phyloP scores from a whole-genome alignment of 345 rosid species.

The Populus pruinosa region DNA sequence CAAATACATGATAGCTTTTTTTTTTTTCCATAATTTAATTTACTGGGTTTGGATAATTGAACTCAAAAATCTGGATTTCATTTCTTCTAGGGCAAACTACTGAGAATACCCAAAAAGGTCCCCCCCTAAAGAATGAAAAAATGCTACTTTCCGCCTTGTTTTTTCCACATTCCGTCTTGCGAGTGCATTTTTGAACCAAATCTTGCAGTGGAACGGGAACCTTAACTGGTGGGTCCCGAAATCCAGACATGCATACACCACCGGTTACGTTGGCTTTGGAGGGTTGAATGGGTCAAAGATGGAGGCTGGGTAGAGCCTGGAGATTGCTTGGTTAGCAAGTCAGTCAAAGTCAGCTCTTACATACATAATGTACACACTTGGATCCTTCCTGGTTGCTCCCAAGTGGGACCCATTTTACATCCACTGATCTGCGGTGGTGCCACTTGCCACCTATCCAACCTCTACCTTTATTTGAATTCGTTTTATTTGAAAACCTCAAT shows the following conservation, averaged over 20 bases:
- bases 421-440: neutral
- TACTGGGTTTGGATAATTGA: neutral
- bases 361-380: neutral
- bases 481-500: neutral
- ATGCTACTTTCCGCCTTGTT: too few species aligned
- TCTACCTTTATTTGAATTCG: neutral
- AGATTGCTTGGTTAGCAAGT: constrained; percentile 5
- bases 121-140: too few species aligned
- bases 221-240: neutral
- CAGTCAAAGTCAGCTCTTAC: constrained; percentile 15
- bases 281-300: constrained; percentile 15
- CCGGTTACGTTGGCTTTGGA: neutral
- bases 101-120: too few species aligned
- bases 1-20: neutral
- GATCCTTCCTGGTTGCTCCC: neutral
- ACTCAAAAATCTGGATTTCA: neutral
- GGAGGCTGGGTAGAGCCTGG: neutral
- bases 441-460: neutral
- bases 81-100: neutral
- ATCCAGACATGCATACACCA: neutral
- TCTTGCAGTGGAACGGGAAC: neutral
- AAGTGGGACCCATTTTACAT: neutral
- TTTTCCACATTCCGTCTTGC: too few species aligned
- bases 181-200: too few species aligned
- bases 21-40: neutral